Base-by-base conservation (phyloP, 306 rosid species). In the Sesbania bispinosa region DNA sequence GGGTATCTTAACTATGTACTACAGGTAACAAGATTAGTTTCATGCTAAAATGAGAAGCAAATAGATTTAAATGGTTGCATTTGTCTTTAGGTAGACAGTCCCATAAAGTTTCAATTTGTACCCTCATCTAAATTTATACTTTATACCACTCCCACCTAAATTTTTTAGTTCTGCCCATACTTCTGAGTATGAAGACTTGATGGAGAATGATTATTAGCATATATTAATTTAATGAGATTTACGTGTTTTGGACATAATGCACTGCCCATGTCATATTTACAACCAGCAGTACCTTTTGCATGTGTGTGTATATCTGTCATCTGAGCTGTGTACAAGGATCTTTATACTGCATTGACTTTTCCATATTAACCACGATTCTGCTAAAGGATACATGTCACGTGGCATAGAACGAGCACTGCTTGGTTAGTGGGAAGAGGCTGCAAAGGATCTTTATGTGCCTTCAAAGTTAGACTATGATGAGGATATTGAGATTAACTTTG, bases 311-410 rank as follows among this genome's bases (percentile, higher is more conserved):
- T n/a, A n/a, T 27, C 50, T 46, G 42, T 29, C 18, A 47, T 41
- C 38, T 43, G 14, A 43, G 7, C 26, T 43, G 14, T 2, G 19
- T 19, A 23, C 36, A 51, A 59, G 16, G 19, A 13, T 66, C 29
- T 59, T 77, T 67, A 63, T 11, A 23, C 59, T 51, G 35, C 20
- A 33, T 60, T 47, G 42, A 7, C 10, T 78, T 10, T 42, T 62
- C 30, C 85, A 92, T 93, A 92, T 92, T 58, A 92, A 92, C 80
- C 97, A 96, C 0, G 97, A 92, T 83, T 92, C 97, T 50, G 97
- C 97, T 19, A 92, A 89, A 84, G 97, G 97, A 39, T 85, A 92
- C 81, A 92, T 89, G 83, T 77, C 97, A 7, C 96, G 97, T 24
- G 97, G 97, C 62, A 79, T 92, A 4, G 97, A 96, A 15, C 83